Conservation (phyloP, 164 flowering plant species). For the Echeveria elegans region DNA sequence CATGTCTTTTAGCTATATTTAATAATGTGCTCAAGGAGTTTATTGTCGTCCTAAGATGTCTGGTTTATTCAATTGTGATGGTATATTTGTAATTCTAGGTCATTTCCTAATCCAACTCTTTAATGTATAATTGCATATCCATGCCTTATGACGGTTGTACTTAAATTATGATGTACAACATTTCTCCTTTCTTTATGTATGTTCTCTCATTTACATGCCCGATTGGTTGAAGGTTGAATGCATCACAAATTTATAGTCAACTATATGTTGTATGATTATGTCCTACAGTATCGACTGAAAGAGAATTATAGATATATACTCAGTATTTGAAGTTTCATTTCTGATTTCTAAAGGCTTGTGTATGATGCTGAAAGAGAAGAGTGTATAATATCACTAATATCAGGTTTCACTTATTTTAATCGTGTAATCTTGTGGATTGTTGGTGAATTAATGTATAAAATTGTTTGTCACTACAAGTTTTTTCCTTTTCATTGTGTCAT, state of each 20-base stretch:
- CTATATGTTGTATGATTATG: too few relatives aligned
- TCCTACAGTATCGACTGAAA: background rate
- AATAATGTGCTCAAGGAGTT: background rate
- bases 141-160: background rate
- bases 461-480: too few relatives aligned
- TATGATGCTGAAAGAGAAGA: background rate
- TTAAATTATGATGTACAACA: background rate
- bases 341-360: too few relatives aligned
- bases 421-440: too few relatives aligned
- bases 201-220: background rate
- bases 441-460: too few relatives aligned
- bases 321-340: background rate
- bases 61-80: background rate
- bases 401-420: too few relatives aligned
- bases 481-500: too few relatives aligned
- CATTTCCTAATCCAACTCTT: background rate
- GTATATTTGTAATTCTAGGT: background rate
- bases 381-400: too few relatives aligned
- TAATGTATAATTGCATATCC: background rate
- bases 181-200: background rate
- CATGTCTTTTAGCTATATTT: background rate
- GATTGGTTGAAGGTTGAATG: too few relatives aligned
- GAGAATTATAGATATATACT: background rate
- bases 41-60: background rate
- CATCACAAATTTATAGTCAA: too few relatives aligned